A percentile compares a stretch with the other conserved stretches of the same genome.
phyloP scores from a whole-genome alignment of 2,329 filamentous ascomycete species.

The Colletotrichum siamense region DNA sequence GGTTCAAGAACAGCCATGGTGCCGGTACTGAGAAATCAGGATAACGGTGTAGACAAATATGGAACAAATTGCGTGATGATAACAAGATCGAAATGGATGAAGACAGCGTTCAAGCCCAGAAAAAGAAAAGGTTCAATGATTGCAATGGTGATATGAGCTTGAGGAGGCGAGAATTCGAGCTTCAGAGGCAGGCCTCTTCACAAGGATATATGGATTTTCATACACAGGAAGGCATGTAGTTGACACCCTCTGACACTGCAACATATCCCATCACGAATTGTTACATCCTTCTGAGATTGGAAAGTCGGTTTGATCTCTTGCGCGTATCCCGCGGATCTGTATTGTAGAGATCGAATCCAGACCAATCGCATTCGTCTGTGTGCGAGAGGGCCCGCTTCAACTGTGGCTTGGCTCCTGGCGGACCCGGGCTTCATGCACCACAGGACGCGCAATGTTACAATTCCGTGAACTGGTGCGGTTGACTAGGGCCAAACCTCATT shows the following conservation, averaged over 20 bases:
- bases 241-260: rapidly evolving
- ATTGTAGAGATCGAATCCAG: neutral
- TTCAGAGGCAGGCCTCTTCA: neutral
- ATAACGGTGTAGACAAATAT: neutral
- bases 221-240: neutral
- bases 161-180: neutral
- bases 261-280: neutral
- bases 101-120: neutral
- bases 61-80: neutral
- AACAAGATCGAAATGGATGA: neutral
- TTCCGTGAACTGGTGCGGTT: neutral
- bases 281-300: neutral
- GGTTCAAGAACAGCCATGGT: conserved; percentile 18
- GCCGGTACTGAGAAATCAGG: too few species aligned
- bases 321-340: neutral
- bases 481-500: neutral
- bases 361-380: neutral
- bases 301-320: neutral
- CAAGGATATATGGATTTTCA: neutral
- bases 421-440: neutral
- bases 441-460: neutral
- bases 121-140: neutral
- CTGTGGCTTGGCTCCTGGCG: neutral
- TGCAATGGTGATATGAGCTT: neutral
- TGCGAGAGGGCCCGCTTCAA: neutral